Base-by-base conservation (phyloP, 371 early-diverging fungal genomes). In the Amoeboaphelidium protococcarum region DNA sequence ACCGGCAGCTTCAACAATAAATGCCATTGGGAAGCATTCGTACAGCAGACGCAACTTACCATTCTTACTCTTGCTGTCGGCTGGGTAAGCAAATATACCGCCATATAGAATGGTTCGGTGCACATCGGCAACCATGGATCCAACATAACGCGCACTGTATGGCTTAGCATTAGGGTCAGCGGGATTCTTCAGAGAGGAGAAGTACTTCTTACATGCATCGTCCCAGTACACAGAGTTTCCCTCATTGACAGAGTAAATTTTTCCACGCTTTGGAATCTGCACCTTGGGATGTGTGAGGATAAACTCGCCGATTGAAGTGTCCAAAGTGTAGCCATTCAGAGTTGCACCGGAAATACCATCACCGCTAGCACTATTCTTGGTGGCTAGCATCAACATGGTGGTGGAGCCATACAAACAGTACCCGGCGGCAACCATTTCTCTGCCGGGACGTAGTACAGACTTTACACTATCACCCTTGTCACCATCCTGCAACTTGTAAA, bases 121-220 rank as follows among this genome's bases (percentile, higher is more conserved):
- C 25, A 95, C 87, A 68, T 95, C 95, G 49, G 92, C 90, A 21
- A 95, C 95, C 95, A 95, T 92, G 47, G 85, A 84, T 13, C 95
- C 95, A 41, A 91, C 86, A 64, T 95, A 95, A 58, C 95, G 78
- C 21, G 91, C 85, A 20, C 82, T 78, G 67, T 91, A 95, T 13
- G 89, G 86, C 47, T 78, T 72, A 54, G 68, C 64, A 37, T 67
- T 71, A 16, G 73, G 62, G 23, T 56, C 13, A 19, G 72, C 68
- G n/a, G 40, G 40, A 65, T 68, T 76, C 64, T 84, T 84, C 65
- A 95, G 62, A 4, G 70, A 61, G 52, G 82, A 71, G 49, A 95
- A 76, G 63, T 95, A 95, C 46, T 76, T 78, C 52, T 73, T 77
- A 58, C 80, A 76, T 19, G 88, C 76, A 19, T 67, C 69, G 61